Base-by-base conservation (phyloP, 805 yeast species). In the Wickerhamomyces xylosicus region DNA sequence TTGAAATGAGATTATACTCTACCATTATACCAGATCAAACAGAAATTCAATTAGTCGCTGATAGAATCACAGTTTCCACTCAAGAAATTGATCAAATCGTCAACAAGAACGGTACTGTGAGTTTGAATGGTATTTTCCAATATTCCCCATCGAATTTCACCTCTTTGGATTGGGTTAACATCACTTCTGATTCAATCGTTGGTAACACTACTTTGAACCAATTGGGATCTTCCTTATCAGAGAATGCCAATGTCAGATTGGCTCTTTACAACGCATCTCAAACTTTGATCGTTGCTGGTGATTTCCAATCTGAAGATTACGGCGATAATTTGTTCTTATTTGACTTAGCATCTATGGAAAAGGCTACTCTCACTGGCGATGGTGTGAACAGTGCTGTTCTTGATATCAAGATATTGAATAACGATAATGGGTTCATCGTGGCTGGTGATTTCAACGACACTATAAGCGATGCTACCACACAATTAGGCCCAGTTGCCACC, bases 41-140 rank as follows among this genome's bases (percentile, higher is more conserved):
- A 8, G 59, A 66, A 1, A 51, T 77, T 3, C 67, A 72, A 43
- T 57, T 83, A 53, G 95, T 86, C 9, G 92, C 89, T 8, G 86
- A 83, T 49, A 74, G 75, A 46, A 64, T 81, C 5, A 67, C 64
- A 27, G 68, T 79, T 2, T 61, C 66, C 34, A 66, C 76, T 37
- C 62, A 66, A 3, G 59, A 67, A 4, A 58, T 77, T 40, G 78
- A 73, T 49, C 57, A 44, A 10, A 44, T 67, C 37, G 49, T 44
- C 16, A 45, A 49, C 32, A 47, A 63, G 6, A 58, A 62, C 37
- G 57, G 62, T 2, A 50, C 65, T 1, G 42, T 77, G 27, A 52
- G 66, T 2, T 56, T 89, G 37, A 82, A 84, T 56, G 95, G 95
- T 9, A 50, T 90, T 17, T 85, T 90, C 53, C 96, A 90, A 60